Percentiles rank a stretch among this genome's conserved stretches.
These are phyloP conservation scores for Chaetomium fimeti DNA, from an alignment of 495 filamentous ascomycete species.

Conservation along the genomic window DNA sequence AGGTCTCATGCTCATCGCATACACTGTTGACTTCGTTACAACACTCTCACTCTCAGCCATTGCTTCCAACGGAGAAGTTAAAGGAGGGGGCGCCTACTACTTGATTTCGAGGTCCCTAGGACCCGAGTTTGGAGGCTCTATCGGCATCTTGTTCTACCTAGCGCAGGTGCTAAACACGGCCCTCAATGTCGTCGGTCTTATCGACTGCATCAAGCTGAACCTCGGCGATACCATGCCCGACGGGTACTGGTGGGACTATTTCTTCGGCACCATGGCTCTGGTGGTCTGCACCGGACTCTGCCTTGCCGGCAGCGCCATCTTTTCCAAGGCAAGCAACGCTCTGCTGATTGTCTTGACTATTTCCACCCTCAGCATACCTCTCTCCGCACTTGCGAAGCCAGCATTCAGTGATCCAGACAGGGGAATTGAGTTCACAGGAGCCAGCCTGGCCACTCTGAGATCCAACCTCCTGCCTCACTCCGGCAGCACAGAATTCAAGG, in stretches of 20 bases:
- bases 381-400: slow-evolving; percentile 64
- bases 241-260: slow-evolving; percentile 73
- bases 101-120: slow-evolving; percentile 83
- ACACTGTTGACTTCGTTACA: slow-evolving; percentile 77
- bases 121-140: slow-evolving; percentile 88
- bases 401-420: slow-evolving; percentile 62
- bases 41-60: slow-evolving; percentile 86
- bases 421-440: slow-evolving; percentile 73
- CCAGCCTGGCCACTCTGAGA: slow-evolving; percentile 64
- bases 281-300: slow-evolving; percentile 74
- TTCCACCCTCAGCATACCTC: slow-evolving; percentile 77
- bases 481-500: slow-evolving; percentile 44
- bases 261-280: slow-evolving; percentile 72
- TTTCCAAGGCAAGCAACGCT: slow-evolving; percentile 75
- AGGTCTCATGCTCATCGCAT: slow-evolving; percentile 70
- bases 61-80: slow-evolving; percentile 85
- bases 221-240: slow-evolving; percentile 70
- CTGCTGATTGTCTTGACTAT: slow-evolving; percentile 71
- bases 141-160: slow-evolving; percentile 85
- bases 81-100: slow-evolving; percentile 86
- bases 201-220: slow-evolving; percentile 79
- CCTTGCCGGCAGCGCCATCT: slow-evolving; percentile 75
- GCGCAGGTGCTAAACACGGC: slow-evolving; percentile 83
- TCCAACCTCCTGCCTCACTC: slow-evolving; percentile 66
- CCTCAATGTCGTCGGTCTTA: slow-evolving; percentile 83